A percentile compares a stretch with the other conserved stretches of the same genome.
Conservation (phyloP, 2,329 filamentous ascomycete species). For the Exophiala mesophila region DNA sequence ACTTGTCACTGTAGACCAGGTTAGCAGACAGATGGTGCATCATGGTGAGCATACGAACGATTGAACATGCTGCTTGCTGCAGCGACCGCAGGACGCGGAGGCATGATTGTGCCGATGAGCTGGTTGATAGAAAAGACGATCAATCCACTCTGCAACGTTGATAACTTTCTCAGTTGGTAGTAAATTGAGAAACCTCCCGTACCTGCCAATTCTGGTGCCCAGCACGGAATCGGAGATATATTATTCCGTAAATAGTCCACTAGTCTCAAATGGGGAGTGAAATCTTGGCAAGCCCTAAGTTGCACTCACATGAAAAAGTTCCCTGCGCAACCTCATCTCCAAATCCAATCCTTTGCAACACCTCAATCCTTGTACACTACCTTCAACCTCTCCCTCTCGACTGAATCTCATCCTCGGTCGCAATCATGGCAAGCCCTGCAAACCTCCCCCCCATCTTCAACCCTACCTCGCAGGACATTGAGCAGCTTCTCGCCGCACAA, state of each 20-base stretch:
- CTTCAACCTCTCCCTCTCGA: slow-evolving; percentile 42
- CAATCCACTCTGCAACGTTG: no score
- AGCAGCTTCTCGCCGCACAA: slow-evolving; percentile 98
- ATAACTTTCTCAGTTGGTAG: no score
- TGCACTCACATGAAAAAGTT: slow-evolving; percentile 10
- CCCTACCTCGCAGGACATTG: slow-evolving; percentile 96
- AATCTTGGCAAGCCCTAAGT: slow-evolving; percentile 11
- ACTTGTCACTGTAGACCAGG: slow-evolving; percentile 17
- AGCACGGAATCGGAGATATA: slow-evolving; percentile 11
- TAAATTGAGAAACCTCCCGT: slow-evolving; percentile 3
- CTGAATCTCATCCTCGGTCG: slow-evolving; percentile 47
- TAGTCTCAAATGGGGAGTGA: background rate
- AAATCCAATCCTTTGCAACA: slow-evolving; percentile 24
- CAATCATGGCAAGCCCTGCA: slow-evolving; percentile 62
- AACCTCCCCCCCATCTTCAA: slow-evolving; percentile 96
- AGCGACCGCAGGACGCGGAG: slow-evolving; percentile 16
- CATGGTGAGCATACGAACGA: slow-evolving; percentile 6
- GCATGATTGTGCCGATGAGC: slow-evolving; percentile 16
- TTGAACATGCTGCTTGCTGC: slow-evolving; percentile 21
- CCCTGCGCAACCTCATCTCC: background rate
- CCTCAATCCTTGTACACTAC: slow-evolving; percentile 30
- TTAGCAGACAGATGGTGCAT: slow-evolving; percentile 5
- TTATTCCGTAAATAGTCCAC: slow-evolving; percentile 14
- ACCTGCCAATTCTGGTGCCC: no score
- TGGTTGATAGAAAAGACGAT: slow-evolving; percentile 2